Evolutionary conservation across 345 rosid species (phyloP).

Genomic region (Garcia nutans): DNA sequence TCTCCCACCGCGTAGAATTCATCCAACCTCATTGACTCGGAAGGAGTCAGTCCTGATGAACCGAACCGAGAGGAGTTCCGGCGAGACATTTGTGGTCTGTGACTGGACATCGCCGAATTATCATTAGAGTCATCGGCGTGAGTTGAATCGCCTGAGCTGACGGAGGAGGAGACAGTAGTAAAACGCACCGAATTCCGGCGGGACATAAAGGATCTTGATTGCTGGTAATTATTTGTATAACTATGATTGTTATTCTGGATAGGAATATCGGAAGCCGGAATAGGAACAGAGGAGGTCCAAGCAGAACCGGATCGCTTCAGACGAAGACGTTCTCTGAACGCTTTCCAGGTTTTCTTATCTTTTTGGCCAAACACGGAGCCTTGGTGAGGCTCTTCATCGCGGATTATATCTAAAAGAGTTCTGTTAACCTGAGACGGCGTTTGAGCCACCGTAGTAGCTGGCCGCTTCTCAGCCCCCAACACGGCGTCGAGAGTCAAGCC

Average conservation of each 20-base stretch:
- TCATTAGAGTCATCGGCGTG: conserved; percentile 8
- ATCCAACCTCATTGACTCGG: conserved; percentile 28
- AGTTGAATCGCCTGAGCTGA: conserved; percentile 15
- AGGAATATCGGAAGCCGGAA: conserved; percentile 60
- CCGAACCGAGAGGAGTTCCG: conserved; percentile 49
- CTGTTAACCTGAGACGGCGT: conserved; percentile 10
- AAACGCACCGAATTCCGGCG: conserved; percentile 33
- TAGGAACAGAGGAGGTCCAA: conserved; percentile 55
- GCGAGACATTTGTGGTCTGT: conserved; percentile 46
- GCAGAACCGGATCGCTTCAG: conserved; percentile 65
- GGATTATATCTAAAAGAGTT: conserved; percentile 62
- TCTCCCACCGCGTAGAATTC: conserved; percentile 33
- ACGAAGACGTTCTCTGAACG: conserved; percentile 65
- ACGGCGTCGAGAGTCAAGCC: conserved; percentile 9
- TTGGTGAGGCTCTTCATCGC: conserved; percentile 48
- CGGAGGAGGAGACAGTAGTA: conserved; percentile 20
- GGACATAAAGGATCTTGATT: conserved; percentile 28
- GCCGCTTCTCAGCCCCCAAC: background rate
- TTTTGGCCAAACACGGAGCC: conserved; percentile 32
- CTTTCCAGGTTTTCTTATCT: conserved; percentile 75
- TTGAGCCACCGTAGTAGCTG: background rate
- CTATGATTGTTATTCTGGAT: conserved; percentile 18
- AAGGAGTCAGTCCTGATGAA: conserved; percentile 11
- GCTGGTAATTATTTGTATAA: background rate
- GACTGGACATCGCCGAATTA: background rate